These are phyloP conservation scores for Silybum marianum DNA, from an alignment of 129 eudicot genomes.

Conservation along the genomic window DNA sequence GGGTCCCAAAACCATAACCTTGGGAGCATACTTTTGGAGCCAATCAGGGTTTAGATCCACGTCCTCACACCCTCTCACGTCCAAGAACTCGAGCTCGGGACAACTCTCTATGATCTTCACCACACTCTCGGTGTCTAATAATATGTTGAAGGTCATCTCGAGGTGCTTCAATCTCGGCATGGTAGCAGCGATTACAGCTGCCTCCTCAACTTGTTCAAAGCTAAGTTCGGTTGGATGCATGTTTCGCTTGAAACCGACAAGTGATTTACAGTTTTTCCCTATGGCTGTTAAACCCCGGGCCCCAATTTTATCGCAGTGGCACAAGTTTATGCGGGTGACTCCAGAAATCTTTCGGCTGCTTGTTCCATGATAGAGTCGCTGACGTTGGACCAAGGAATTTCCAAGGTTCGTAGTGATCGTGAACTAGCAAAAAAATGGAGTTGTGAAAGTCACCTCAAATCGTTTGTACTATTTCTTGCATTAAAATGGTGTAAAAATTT, in stretches of 20 bases:
- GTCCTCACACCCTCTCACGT: slow-evolving; percentile 50
- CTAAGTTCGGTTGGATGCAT: slow-evolving; percentile 35
- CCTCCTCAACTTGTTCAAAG: slow-evolving; percentile 20
- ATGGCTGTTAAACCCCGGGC: slow-evolving; percentile 37
- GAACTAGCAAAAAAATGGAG: slow-evolving; percentile 11
- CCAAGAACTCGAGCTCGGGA: slow-evolving; percentile 37
- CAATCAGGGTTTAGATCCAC: slow-evolving; percentile 33
- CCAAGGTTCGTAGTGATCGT: background rate
- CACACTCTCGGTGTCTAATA: slow-evolving; percentile 21
- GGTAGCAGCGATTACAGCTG: slow-evolving; percentile 45
- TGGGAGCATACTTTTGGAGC: slow-evolving; percentile 32
- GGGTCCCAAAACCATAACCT: slow-evolving; percentile 36
- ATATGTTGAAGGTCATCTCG: slow-evolving; percentile 35
- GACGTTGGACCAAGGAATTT: slow-evolving; percentile 39
- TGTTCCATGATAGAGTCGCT: slow-evolving; percentile 39
- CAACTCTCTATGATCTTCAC: slow-evolving; percentile 38
- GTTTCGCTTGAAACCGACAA: slow-evolving; percentile 39
- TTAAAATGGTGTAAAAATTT: too few relatives aligned
- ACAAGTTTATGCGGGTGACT: slow-evolving; percentile 42
- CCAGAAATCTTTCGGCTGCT: slow-evolving; percentile 38
- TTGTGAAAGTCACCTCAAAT: too few relatives aligned
- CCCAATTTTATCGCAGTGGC: slow-evolving; percentile 39
- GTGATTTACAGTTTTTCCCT: slow-evolving; percentile 46
- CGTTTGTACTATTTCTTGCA: too few relatives aligned
- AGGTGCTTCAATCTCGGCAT: slow-evolving; percentile 57